These are phyloP conservation scores for Byssochlamys sp. DNA, from an alignment of 2,329 filamentous ascomycete species.

Conservation along the genomic window DNA sequence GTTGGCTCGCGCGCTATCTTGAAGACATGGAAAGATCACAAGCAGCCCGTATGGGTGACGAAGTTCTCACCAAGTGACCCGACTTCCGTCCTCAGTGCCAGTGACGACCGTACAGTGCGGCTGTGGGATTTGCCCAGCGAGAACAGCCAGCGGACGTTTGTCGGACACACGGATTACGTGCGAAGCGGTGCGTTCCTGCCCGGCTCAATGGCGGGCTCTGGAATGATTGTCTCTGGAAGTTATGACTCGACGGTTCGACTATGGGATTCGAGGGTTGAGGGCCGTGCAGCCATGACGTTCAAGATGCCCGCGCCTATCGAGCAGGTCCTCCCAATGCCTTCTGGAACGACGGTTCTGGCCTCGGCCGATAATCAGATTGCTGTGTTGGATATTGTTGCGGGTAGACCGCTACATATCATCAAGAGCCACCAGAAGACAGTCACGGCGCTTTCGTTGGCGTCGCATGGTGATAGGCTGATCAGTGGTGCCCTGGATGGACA, in stretches of 20 bases:
- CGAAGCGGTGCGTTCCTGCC: conserved; percentile 80
- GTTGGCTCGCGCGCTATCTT: conserved; percentile 79
- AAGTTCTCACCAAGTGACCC: conserved; percentile 84
- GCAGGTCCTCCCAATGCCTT: conserved; percentile 73
- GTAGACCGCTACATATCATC: conserved; percentile 74
- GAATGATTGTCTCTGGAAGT: conserved; percentile 76
- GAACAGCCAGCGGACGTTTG: conserved; percentile 64
- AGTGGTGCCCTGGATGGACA: conserved; percentile 88
- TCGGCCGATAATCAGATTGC: conserved; percentile 78
- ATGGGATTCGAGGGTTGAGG: conserved; percentile 75
- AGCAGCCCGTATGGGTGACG: conserved; percentile 85
- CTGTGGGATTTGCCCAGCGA: conserved; percentile 87
- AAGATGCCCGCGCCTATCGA: conserved; percentile 87
- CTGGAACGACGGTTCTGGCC: conserved; percentile 76
- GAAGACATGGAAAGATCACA: conserved; percentile 90
- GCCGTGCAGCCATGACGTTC: conserved; percentile 74
- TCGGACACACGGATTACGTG: conserved; percentile 87
- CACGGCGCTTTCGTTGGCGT: conserved; percentile 73
- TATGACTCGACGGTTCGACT: conserved; percentile 90
- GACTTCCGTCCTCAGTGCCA: conserved; percentile 77
- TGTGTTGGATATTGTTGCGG: conserved; percentile 85
- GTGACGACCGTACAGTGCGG: conserved; percentile 84
- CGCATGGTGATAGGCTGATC: conserved; percentile 68
- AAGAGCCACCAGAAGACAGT: conserved; percentile 97
- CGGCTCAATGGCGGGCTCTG: conserved; percentile 48